Evolutionary conservation across 2,329 filamentous ascomycete genomes (phyloP).

Genomic region (Diaporthe amygdali): DNA sequence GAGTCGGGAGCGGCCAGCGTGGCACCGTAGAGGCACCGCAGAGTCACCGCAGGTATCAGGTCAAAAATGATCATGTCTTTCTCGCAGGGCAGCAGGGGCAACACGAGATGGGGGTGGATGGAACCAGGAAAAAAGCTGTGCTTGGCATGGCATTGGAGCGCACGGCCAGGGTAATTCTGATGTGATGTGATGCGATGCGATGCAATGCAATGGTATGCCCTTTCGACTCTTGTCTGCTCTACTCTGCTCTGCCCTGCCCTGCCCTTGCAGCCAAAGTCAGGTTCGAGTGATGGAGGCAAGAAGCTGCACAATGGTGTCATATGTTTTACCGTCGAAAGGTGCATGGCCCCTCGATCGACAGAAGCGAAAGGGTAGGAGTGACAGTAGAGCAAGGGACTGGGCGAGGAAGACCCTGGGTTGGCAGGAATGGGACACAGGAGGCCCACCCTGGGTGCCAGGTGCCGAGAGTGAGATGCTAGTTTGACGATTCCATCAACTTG

Average conservation of each 20-base stretch:
- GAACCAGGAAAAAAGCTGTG: background rate
- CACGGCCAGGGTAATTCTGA: background rate
- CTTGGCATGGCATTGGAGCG: background rate
- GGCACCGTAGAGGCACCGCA: background rate
- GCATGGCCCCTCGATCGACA: background rate
- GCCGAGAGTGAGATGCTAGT: background rate
- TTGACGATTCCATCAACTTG: slow-evolving; percentile 1
- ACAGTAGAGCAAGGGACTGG: background rate
- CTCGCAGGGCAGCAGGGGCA: no score
- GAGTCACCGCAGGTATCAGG: slow-evolving; percentile 2
- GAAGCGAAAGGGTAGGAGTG: no score
- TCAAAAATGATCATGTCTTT: slow-evolving; percentile 1
- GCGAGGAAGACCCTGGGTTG: slow-evolving; percentile 3
- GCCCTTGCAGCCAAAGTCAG: no score
- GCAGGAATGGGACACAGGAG: no score
- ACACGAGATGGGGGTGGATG: background rate
- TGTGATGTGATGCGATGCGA: background rate
- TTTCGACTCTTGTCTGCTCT: background rate
- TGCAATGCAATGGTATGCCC: no score
- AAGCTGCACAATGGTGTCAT: slow-evolving; percentile 10
- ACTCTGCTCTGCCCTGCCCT: background rate
- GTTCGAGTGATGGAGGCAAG: background rate
- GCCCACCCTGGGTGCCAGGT: background rate
- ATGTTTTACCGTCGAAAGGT: background rate
- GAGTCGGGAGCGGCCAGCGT: background rate